Evolutionary conservation across 2,329 filamentous ascomycete genomes (phyloP).

Genomic region (Aspergillus sp.): DNA sequence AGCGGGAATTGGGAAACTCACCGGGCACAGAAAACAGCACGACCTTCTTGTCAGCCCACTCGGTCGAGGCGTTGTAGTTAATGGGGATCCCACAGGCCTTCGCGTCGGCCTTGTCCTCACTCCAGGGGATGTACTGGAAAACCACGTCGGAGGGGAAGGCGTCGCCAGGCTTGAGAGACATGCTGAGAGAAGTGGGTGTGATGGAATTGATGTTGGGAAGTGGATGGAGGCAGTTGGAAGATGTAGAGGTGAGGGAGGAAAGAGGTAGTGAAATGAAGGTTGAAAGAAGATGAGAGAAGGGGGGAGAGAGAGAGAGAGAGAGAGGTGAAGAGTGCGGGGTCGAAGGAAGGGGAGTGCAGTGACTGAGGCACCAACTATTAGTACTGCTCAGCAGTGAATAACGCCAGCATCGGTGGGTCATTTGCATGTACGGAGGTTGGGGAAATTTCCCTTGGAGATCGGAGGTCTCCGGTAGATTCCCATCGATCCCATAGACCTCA

Average conservation of each 20-base stretch:
- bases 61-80: constrained; percentile 76
- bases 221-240: not conserved
- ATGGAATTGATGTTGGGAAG: not conserved
- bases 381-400: not conserved
- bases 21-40: constrained; percentile 71
- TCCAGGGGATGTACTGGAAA: constrained; percentile 82
- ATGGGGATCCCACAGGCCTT: constrained; percentile 76
- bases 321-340: not conserved
- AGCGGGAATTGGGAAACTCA: constrained; percentile 21
- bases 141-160: constrained; percentile 74
- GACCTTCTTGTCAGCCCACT: constrained; percentile 71
- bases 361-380: not conserved
- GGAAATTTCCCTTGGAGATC: too few species aligned
- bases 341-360: not conserved
- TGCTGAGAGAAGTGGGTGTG: constrained; percentile 3
- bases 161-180: constrained; percentile 72
- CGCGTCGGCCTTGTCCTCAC: constrained; percentile 66
- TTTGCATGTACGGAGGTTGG: too few species aligned
- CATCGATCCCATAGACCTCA: too few species aligned
- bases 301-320: not conserved
- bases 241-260: not conserved
- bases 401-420: not conserved
- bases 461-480: too few species aligned
- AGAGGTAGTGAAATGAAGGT: not conserved
- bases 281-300: not conserved